phyloP scores from a whole-genome alignment of 495 filamentous ascomycete species.

The Elasticomyces elasticus region DNA sequence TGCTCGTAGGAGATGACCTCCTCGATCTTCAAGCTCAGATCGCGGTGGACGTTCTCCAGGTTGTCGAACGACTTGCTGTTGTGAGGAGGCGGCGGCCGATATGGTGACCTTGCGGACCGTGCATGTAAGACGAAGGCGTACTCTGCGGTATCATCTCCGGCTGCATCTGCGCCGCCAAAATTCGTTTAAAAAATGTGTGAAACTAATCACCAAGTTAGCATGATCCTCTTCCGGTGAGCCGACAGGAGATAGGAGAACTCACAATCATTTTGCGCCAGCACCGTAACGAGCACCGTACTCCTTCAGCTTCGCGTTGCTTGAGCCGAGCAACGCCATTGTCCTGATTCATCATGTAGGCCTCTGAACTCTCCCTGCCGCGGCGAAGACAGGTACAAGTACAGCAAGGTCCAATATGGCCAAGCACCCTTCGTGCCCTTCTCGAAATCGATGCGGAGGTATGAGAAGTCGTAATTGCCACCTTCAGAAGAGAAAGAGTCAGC shows the following conservation, averaged over 20 bases:
- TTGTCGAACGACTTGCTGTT: too few species aligned
- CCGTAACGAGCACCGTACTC: neutral
- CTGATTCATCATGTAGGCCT: conserved; percentile 10
- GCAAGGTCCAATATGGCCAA: conserved; percentile 3
- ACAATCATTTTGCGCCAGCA: conserved; percentile 10
- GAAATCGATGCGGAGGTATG: neutral
- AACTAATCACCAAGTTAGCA: conserved; percentile 14
- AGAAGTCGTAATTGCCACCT: too few species aligned
- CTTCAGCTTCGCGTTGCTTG: too few species aligned
- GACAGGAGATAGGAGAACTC: conserved; percentile 11
- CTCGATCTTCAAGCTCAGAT: too few species aligned
- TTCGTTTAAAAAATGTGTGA: neutral
- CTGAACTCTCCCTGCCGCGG: conserved; percentile 3
- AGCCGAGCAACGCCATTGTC: too few species aligned
- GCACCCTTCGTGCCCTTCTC: neutral
- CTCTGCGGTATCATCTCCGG: neutral
- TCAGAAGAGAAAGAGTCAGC: too few species aligned
- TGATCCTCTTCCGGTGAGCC: too few species aligned
- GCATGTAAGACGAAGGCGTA: neutral
- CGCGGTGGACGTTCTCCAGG: too few species aligned
- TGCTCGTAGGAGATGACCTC: too few species aligned
- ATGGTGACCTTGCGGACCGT: too few species aligned
- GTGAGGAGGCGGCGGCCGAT: too few species aligned
- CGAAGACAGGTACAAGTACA: neutral
- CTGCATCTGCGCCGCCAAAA: neutral